Conservation (phyloP, 1,284 basidiomycete species). For the Pisolithus thermaeus region DNA sequence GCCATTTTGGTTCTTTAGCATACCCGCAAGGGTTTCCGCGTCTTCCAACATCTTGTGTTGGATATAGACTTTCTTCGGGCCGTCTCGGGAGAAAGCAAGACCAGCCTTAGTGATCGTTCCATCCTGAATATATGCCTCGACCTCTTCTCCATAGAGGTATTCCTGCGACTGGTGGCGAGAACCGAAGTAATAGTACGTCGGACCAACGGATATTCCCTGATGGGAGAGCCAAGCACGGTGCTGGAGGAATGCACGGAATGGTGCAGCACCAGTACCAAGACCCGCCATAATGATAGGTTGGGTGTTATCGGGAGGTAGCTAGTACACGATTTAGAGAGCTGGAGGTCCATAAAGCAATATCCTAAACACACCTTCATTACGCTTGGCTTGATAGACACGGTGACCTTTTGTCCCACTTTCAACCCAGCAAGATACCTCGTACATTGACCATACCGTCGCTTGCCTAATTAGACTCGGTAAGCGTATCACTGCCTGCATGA, state of each 20-base stretch:
- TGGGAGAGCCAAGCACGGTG: slow-evolving; percentile 81
- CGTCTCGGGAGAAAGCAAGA: slow-evolving; percentile 95
- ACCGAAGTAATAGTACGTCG: slow-evolving; percentile 97
- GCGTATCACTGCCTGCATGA: not conserved
- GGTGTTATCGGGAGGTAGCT: slow-evolving; percentile 78
- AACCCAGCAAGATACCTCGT: slow-evolving; percentile 90
- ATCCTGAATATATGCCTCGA: slow-evolving; percentile 78
- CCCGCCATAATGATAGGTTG: slow-evolving; percentile 99
- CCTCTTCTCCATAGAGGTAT: slow-evolving; percentile 94
- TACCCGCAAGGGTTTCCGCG: slow-evolving; percentile 66
- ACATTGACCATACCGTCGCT: slow-evolving; percentile 86
- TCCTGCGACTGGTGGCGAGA: slow-evolving; percentile 93
- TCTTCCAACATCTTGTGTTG: slow-evolving; percentile 98
- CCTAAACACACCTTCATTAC: slow-evolving; percentile 86
- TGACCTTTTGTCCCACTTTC: slow-evolving; percentile 86
- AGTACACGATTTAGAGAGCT: slow-evolving; percentile 5
- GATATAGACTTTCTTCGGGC: slow-evolving; percentile 91
- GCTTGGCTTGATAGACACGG: slow-evolving; percentile 96
- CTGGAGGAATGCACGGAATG: slow-evolving; percentile 98
- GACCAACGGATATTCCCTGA: slow-evolving; percentile 80
- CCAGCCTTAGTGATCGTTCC: slow-evolving; percentile 85
- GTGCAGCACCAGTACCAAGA: slow-evolving; percentile 95
- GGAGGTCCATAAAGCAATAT: not conserved
- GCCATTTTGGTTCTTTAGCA: slow-evolving; percentile 67
- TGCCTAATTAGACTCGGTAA: slow-evolving; percentile 30